phyloP scores from a whole-genome alignment of 179 eudicot species.

The Actinidia arguta region DNA sequence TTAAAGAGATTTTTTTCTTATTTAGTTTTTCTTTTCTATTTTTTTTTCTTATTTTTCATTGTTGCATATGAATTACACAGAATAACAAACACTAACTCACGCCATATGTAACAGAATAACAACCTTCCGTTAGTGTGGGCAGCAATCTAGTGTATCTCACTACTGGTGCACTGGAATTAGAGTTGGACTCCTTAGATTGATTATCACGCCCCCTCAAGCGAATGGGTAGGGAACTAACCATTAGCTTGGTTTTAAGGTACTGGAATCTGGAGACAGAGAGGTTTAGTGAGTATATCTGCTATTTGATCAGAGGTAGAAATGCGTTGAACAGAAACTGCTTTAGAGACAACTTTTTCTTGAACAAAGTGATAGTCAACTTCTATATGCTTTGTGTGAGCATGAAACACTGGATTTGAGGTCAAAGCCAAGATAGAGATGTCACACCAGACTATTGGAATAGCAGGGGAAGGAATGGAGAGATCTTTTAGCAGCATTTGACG shows the following conservation, averaged over 20 bases:
- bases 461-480: background rate
- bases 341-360: background rate
- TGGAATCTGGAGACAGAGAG: background rate
- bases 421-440: background rate
- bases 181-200: too few species aligned
- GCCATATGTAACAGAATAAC: too few species aligned
- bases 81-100: too few species aligned
- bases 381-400: background rate
- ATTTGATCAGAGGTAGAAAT: background rate
- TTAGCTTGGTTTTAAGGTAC: background rate
- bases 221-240: background rate
- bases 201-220: background rate
- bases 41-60: too few species aligned
- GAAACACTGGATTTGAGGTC: background rate
- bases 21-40: too few species aligned
- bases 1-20: too few species aligned
- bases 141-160: too few species aligned
- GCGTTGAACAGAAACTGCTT: background rate
- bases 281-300: background rate
- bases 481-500: background rate
- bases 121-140: too few species aligned
- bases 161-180: too few species aligned
- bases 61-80: too few species aligned
- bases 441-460: background rate
- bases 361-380: constrained; percentile 2